These are phyloP conservation scores for Nothophaeocryptopus gaeumannii DNA, from an alignment of 2,329 filamentous ascomycete genomes.

Conservation along the genomic window DNA sequence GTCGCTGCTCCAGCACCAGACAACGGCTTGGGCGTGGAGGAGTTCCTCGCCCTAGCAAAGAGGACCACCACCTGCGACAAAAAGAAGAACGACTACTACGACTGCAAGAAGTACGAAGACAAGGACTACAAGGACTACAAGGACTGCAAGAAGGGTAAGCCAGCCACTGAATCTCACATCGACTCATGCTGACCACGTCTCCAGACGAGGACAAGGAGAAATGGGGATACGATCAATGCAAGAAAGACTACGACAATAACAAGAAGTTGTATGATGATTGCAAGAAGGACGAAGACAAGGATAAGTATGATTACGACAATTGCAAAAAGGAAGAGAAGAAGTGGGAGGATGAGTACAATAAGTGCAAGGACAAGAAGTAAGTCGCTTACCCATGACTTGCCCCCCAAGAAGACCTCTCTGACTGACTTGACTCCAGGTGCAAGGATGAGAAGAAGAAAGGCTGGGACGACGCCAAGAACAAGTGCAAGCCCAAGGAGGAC, in stretches of 20 bases:
- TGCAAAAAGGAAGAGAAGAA: constrained; percentile 10
- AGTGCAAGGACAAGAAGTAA: constrained; percentile 2
- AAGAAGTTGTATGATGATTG: constrained; percentile 6
- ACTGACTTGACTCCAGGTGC: too few relatives aligned
- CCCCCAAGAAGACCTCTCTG: too few relatives aligned
- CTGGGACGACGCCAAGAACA: constrained; percentile 1
- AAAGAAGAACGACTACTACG: constrained; percentile 3
- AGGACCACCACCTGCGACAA: not conserved
- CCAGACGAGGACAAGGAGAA: too few relatives aligned
- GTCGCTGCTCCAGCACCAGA: constrained; percentile 6
- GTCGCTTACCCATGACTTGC: too few relatives aligned
- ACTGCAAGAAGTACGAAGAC: constrained; percentile 4
- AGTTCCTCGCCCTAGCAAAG: not conserved
- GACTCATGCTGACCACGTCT: too few relatives aligned
- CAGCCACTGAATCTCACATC: too few relatives aligned
- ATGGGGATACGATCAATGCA: not conserved
- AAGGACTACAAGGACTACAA: constrained; percentile 5
- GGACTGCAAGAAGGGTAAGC: constrained; percentile 5
- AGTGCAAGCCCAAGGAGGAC: constrained; percentile 4
- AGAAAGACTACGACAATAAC: not conserved
- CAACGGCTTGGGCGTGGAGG: not conserved
- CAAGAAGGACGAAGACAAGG: constrained; percentile 3
- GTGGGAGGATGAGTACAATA: constrained; percentile 2
- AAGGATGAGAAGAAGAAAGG: too few relatives aligned
- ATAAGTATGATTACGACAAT: constrained; percentile 5